Base-by-base conservation (phyloP, 179 eudicot genomes). In the Beta lomatogona region DNA sequence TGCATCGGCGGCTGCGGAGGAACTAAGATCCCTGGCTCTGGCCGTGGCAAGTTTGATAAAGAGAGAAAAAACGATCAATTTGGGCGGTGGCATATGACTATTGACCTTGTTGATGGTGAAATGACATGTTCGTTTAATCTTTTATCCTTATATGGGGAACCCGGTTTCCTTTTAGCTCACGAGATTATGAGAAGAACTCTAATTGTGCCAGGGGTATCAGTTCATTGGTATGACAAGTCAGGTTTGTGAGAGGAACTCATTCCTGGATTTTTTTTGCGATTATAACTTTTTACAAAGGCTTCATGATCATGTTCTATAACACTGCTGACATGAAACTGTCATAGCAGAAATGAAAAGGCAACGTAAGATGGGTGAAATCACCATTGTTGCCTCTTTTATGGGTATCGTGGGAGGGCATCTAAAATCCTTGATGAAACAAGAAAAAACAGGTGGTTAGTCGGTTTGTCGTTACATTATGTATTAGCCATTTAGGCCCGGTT, bases 151-250 rank as follows among this genome's bases (percentile, higher is more conserved):
- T 79, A 95, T 97, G 99, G 98, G 50, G 98, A 95, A 79, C 86
- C 86, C 44, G 99, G 99, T 75, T 95, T 94, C 80, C 58, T 84
- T 67, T 48, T 88, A 64, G 93, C 98, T 77, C 89, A 95, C 90
- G 90, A 88, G 82, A 84, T 95, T 63, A 91, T 92, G 68, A 85
- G 70, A 66, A 89, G 85, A 85, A 97, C 98, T 48, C 81, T 93
- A 71, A 78, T 83, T 79, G 79, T 86, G 72, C 90, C 94, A 19
- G 99, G 99, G 67, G 94, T 95, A 59, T 85, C 91, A 60, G 87
- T 94, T 77, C 99, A 95, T 88, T 94, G 98, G 99, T 95, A 95
- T 82, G 90, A 90, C 81, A 95, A 95, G 85, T 91, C 94, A 92
- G 99, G 99, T 95, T 41, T 76, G 98, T 75, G 75, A 46, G 31